phyloP scores from a whole-genome alignment of 2,329 filamentous ascomycete genomes.

The Alternaria infectoria region DNA sequence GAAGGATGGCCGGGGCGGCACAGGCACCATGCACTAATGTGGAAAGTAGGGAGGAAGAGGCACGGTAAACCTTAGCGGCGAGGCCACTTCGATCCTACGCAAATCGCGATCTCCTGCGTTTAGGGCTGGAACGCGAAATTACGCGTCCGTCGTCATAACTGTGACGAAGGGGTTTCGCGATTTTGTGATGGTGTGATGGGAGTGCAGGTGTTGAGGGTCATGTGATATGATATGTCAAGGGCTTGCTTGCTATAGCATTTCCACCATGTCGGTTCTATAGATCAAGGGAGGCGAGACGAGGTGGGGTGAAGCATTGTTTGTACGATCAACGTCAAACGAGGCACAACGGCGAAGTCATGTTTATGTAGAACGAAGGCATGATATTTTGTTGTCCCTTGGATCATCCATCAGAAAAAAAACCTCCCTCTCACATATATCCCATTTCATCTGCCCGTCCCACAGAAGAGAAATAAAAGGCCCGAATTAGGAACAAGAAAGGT shows the following conservation, averaged over 20 bases:
- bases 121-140: neutral
- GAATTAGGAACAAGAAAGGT: constrained; percentile 4
- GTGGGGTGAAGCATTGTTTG: neutral
- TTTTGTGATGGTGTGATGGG: neutral
- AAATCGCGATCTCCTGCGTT: neutral
- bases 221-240: neutral
- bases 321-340: neutral
- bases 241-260: neutral
- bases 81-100: neutral
- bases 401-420: neutral
- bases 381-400: neutral
- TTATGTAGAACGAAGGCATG: constrained; percentile 1
- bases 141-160: neutral
- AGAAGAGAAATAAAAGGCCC: neutral
- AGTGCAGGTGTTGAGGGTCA: neutral
- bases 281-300: neutral
- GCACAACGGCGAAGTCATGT: neutral
- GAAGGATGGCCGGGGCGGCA: neutral
- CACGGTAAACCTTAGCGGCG: neutral
- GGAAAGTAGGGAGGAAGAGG: neutral
- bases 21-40: neutral
- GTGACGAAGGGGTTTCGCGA: neutral
- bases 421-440: neutral
- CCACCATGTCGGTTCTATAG: neutral
- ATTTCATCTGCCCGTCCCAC: neutral